Base-by-base conservation (phyloP, 768 basidiomycete genomes). In the Leccinum boreale region DNA sequence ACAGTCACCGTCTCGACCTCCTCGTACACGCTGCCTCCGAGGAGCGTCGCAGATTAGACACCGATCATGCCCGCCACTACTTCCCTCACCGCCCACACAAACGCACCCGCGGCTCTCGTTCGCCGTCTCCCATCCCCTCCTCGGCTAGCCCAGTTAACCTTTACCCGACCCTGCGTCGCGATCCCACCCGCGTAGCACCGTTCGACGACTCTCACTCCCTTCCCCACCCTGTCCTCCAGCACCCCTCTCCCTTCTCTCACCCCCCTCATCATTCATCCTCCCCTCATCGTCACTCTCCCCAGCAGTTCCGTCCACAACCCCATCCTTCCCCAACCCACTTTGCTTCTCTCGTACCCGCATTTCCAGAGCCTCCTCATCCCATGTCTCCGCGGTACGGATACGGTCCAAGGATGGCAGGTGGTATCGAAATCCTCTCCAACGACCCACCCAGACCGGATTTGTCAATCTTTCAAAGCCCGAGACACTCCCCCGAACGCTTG, bases 11-110 rank as follows among this genome's bases (percentile, higher is more conserved):
- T 23, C 72, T 89, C 50, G 86, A 89, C 48, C 86, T 85, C 3
- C 80, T 90, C 45, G 87, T 86, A 11, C 85, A 88, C 70, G 87
- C 81, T 21, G 88, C 88, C 4, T 83, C 84, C 1, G 82, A 85
- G 64, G 87, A 89, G 63, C 79, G 83, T 47, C 77, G 80, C 33
- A 73, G 85, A 28, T 54, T 52, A 61, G 56, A 56, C 62, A 48
- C 39, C 65, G 67, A 69, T 52, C 74, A 64, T 55, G 69, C 59
- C 53, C 62, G 52, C 67, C 46, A 50, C 17, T 17, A 50, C 44
- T 45, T 59, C 21, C 42, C 6, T 17, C 53, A 48, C 57, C 19
- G 17, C 3, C 50, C 17, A 5, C 50, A 64, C 61, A 72, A 68
- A 55, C 72, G 70, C 24, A 15, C 55, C 19, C 70, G 63, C 9